Conservation (phyloP, 73 alveolate species). For the Paramecium sonneborni region DNA sequence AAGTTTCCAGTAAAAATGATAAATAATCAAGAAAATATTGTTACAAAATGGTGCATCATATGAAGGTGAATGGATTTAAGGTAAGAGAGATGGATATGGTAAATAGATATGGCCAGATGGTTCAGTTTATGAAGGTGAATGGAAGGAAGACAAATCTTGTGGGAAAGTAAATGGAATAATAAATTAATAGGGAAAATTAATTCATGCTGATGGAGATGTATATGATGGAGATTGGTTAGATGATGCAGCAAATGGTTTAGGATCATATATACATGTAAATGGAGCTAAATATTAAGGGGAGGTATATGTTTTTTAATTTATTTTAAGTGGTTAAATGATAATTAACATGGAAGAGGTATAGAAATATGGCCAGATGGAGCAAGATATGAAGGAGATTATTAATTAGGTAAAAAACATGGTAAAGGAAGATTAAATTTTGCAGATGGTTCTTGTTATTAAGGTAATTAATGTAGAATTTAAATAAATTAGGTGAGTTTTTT, state of each 20-base stretch:
- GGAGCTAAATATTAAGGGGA: constrained; percentile 75
- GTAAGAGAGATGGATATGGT: constrained; percentile 76
- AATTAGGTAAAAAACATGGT: constrained; percentile 61
- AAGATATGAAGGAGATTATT: constrained; percentile 69
- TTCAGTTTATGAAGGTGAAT: constrained; percentile 69
- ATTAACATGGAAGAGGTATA: constrained; percentile 75
- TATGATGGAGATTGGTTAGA: constrained; percentile 79
- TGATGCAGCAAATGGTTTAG: constrained; percentile 68
- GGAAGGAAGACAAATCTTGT: constrained; percentile 63
- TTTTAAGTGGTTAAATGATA: constrained; percentile 75
- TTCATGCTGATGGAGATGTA: constrained; percentile 87
- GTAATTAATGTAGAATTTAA: neutral
- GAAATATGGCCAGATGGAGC: constrained; percentile 82
- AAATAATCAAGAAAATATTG: neutral
- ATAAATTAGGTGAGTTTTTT: constrained; percentile 45
- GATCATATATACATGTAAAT: constrained; percentile 62
- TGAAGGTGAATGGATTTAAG: constrained; percentile 72
- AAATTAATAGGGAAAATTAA: constrained; percentile 72
- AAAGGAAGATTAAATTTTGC: constrained; percentile 66
- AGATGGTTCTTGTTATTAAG: constrained; percentile 78
- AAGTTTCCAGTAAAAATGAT: neutral
- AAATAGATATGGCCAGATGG: constrained; percentile 79
- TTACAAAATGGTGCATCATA: constrained; percentile 71
- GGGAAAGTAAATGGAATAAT: constrained; percentile 64
- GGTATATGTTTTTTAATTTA: neutral